phyloP scores from a whole-genome alignment of 352 stramenopile genomes.

The Phytophthora podocarpi region DNA sequence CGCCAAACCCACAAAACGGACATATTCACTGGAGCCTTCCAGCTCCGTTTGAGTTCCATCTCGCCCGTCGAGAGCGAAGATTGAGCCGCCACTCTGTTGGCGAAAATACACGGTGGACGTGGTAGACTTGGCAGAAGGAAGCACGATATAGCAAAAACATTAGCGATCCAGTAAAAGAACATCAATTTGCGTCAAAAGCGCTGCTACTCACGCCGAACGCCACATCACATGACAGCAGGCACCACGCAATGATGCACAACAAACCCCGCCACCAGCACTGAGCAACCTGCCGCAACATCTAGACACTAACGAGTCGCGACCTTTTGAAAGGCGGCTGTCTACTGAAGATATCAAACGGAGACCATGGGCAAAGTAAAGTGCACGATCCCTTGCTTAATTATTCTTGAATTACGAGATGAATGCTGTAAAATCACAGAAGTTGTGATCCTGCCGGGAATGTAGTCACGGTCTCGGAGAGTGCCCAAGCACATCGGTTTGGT shows the following conservation, averaged over 20 bases:
- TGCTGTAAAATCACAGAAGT: too few species aligned
- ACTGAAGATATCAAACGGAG: background rate
- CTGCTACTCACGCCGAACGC: background rate
- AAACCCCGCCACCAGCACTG: background rate
- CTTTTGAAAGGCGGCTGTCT: slow-evolving; percentile 2
- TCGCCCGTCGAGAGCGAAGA: slow-evolving; percentile 56
- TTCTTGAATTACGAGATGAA: too few species aligned
- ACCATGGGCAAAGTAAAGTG: too few species aligned
- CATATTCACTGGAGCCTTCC: slow-evolving; percentile 40
- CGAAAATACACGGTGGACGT: slow-evolving; percentile 74
- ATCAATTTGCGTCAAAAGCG: too few species aligned
- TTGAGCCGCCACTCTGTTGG: slow-evolving; percentile 50
- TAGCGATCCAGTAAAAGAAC: background rate
- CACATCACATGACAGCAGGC: background rate
- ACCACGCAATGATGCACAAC: background rate
- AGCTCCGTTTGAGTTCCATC: slow-evolving; percentile 42
- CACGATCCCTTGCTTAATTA: too few species aligned
- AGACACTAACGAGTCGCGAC: slow-evolving; percentile 6
- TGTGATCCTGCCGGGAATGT: too few species aligned
- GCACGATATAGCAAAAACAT: too few species aligned
- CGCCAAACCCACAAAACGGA: slow-evolving; percentile 51
- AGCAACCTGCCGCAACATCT: background rate
- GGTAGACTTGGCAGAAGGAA: slow-evolving; percentile 3
- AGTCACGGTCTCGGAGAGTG: too few species aligned
- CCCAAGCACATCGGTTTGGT: too few species aligned